Percentiles rank a stretch among this genome's conserved stretches.
Evolutionary conservation across 2,329 filamentous ascomycete species (phyloP).

Genomic region (Purpureocillium takamizusanense): DNA sequence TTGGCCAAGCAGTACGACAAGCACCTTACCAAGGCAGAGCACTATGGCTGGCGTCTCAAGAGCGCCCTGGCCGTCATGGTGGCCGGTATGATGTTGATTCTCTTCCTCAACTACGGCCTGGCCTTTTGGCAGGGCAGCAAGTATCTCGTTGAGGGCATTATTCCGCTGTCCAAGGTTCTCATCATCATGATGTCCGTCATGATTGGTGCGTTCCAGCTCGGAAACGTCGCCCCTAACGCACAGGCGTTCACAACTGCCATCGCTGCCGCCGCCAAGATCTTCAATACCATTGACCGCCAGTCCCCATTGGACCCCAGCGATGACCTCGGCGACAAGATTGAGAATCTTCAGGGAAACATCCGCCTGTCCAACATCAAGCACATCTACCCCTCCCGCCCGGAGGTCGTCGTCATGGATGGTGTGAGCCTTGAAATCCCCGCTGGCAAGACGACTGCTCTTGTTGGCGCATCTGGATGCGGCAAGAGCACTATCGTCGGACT

Average conservation of each 20-base stretch:
- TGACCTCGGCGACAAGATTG: conserved; percentile 61
- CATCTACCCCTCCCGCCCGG: conserved; percentile 88
- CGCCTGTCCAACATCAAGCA: conserved; percentile 78
- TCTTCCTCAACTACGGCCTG: conserved; percentile 81
- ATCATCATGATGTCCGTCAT: conserved; percentile 87
- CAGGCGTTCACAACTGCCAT: conserved; percentile 80
- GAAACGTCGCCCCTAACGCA: conserved; percentile 75
- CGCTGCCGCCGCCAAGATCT: conserved; percentile 85
- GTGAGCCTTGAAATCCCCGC: conserved; percentile 74
- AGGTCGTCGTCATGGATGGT: conserved; percentile 80
- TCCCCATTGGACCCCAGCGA: conserved; percentile 76
- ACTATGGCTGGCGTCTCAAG: conserved; percentile 70
- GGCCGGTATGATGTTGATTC: conserved; percentile 69
- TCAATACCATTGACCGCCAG: conserved; percentile 78
- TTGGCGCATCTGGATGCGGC: conserved; percentile 88
- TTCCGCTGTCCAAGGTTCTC: conserved; percentile 61
- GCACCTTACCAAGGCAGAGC: conserved; percentile 65
- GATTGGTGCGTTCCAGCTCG: conserved; percentile 85
- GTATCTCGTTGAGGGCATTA: conserved; percentile 59
- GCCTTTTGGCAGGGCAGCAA: conserved; percentile 82
- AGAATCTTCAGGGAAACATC: conserved; percentile 66
- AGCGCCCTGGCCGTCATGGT: conserved; percentile 67
- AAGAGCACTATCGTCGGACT: conserved; percentile 93
- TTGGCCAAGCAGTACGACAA: conserved; percentile 78
- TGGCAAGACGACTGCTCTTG: conserved; percentile 85